Conservation (phyloP, 2,329 filamentous ascomycete species). For the Dendryphion nanum region DNA sequence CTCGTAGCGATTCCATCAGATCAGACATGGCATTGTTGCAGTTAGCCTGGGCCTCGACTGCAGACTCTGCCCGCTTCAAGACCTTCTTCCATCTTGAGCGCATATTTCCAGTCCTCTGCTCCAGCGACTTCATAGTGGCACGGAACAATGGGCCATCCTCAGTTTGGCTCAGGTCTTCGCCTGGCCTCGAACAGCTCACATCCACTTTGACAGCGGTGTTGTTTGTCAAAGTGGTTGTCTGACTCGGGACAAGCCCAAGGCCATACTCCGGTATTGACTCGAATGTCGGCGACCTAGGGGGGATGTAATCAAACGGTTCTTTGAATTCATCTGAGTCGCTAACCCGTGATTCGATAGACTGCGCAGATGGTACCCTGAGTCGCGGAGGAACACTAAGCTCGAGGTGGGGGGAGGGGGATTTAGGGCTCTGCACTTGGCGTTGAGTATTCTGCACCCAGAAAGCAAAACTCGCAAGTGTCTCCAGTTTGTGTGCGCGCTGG, state of each 20-base stretch:
- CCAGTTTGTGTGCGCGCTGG: slow-evolving; percentile 81
- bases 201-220: slow-evolving; percentile 69
- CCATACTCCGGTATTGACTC: slow-evolving; percentile 50
- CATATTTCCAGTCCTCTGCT: slow-evolving; percentile 96
- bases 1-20: slow-evolving; percentile 82
- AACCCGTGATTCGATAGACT: slow-evolving; percentile 80
- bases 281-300: slow-evolving; percentile 48
- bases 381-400: slow-evolving; percentile 72
- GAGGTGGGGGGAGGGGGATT: slow-evolving; percentile 64
- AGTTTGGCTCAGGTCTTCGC: slow-evolving; percentile 73
- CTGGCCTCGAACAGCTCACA: slow-evolving; percentile 78
- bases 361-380: slow-evolving; percentile 78
- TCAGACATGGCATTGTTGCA: slow-evolving; percentile 82
- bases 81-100: slow-evolving; percentile 93
- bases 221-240: slow-evolving; percentile 39
- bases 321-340: slow-evolving; percentile 65
- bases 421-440: slow-evolving; percentile 39
- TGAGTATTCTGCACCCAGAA: slow-evolving; percentile 79
- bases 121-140: slow-evolving; percentile 92
- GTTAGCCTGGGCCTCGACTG: slow-evolving; percentile 72
- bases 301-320: slow-evolving; percentile 39
- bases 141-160: slow-evolving; percentile 95
- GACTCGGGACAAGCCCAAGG: slow-evolving; percentile 41
- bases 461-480: slow-evolving; percentile 87
- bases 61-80: slow-evolving; percentile 88